phyloP scores from a whole-genome alignment of 108 stramenopile species.

The Skeletonema marinoi region DNA sequence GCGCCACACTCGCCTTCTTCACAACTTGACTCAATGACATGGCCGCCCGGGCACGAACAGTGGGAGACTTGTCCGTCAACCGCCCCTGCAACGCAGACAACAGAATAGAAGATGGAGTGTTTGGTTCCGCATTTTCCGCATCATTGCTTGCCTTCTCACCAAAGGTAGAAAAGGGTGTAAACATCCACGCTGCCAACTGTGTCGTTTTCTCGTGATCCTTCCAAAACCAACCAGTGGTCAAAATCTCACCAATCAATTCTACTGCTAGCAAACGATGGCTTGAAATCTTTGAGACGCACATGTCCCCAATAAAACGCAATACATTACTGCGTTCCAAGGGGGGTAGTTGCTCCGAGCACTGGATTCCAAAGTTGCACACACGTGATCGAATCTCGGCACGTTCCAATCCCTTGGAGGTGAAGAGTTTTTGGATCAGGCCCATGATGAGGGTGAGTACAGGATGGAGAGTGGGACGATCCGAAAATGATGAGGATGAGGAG shows the following conservation, averaged over 20 bases:
- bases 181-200: slow-evolving; percentile 5
- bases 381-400: slow-evolving; percentile 55
- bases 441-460: slow-evolving; percentile 58
- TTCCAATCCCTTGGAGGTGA: slow-evolving; percentile 70
- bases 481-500: slow-evolving; percentile 13
- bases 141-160: not conserved
- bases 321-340: slow-evolving; percentile 54
- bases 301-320: slow-evolving; percentile 60
- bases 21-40: slow-evolving; percentile 52
- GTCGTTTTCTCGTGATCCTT: slow-evolving; percentile 26
- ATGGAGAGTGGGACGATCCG: slow-evolving; percentile 8
- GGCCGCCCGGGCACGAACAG: slow-evolving; percentile 75
- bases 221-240: slow-evolving; percentile 69
- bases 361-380: slow-evolving; percentile 40
- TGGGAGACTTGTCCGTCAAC: slow-evolving; percentile 69
- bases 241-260: slow-evolving; percentile 64
- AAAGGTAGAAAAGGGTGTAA: slow-evolving; percentile 6
- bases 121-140: slow-evolving; percentile 6
- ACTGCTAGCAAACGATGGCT: slow-evolving; percentile 72
- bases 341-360: slow-evolving; percentile 54
- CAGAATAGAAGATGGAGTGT: slow-evolving; percentile 36
- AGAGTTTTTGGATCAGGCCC: slow-evolving; percentile 76
- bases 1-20: slow-evolving; percentile 20
- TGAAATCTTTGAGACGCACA: slow-evolving; percentile 74
- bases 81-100: slow-evolving; percentile 66